These are phyloP conservation scores for Avicennia marina DNA, from an alignment of 257 asterid species.

Conservation along the genomic window DNA sequence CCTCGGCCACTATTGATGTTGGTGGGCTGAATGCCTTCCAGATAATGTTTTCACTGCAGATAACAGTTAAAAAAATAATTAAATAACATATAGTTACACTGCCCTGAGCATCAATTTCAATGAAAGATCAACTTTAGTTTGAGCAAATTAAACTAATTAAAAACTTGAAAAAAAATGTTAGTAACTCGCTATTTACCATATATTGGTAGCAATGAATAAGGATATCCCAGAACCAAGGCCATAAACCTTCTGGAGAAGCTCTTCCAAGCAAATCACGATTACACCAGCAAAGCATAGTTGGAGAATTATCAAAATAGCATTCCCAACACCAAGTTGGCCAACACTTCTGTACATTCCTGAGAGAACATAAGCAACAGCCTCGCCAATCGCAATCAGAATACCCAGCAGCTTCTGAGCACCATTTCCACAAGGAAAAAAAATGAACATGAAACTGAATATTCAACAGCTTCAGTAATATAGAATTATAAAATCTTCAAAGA, in stretches of 20 bases:
- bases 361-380: slow-evolving; percentile 25
- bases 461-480: no score
- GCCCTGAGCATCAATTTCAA: not conserved
- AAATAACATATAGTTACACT: not conserved
- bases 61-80: not conserved
- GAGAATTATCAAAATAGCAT: slow-evolving; percentile 37
- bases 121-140: not conserved
- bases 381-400: slow-evolving; percentile 23
- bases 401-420: slow-evolving; percentile 24
- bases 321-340: slow-evolving; percentile 44
- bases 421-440: not conserved
- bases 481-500: no score
- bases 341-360: slow-evolving; percentile 32
- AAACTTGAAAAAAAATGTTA: not conserved
- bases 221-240: slow-evolving; percentile 45
- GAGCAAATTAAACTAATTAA: not conserved
- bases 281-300: slow-evolving; percentile 45
- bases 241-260: slow-evolving; percentile 43
- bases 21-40: slow-evolving; percentile 79
- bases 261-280: slow-evolving; percentile 40
- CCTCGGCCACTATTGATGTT: slow-evolving; percentile 65
- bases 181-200: slow-evolving; percentile 42
- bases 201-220: slow-evolving; percentile 49
- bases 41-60: slow-evolving; percentile 60
- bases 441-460: not conserved